Base-by-base conservation (phyloP, 768 basidiomycete genomes). In the Panus rudis region DNA sequence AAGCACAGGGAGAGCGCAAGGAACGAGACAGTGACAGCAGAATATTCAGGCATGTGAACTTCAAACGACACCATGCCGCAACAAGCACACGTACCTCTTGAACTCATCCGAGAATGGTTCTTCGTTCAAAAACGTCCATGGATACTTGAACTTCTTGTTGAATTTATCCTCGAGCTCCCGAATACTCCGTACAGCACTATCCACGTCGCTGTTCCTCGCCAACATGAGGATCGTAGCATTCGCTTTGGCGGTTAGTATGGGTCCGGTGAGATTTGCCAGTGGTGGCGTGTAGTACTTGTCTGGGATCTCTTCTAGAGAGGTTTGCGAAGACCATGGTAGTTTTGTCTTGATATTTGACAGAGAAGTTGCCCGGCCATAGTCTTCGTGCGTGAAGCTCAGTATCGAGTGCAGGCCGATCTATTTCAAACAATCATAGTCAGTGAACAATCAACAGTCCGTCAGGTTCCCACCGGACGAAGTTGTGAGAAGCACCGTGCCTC, bases 71-170 rank as follows among this genome's bases (percentile, higher is more conserved):
- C 24, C 6, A 2, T n/a, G 17, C n/a, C 19, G 37, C 21, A 19
- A 12, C 23, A 24, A 39, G 5, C 43, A 46, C 10, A 56, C 72
- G 51, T 56, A 79, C 76, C 65, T 65, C 57, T 81, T 87, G 64
- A 93, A 92, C 14, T 77, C 73, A 1, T 82, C 78, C 12, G 73
- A 68, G 61, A 94, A 94, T 0, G 78, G 75, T 49, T 77, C 75
- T 38, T 96, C 92, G 58, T 94, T 94, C 47, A 97, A 67, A 63
- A 96, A 85, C 20, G 91, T 81, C 61, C 87, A 96, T 4, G 90
- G 88, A 55, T 96, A 94, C 17, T 74, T 70, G 52, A 77, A 85
- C 47, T 71, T 75, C 33, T 69, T 66, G 63, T 97, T 97, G 67
- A 96, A 96, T 30, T 84, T 69, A 57, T 89, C 84, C 64, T 98